Evolutionary conservation across 1,284 basidiomycete species (phyloP).

Genomic region (Rhodotorula sp.): DNA sequence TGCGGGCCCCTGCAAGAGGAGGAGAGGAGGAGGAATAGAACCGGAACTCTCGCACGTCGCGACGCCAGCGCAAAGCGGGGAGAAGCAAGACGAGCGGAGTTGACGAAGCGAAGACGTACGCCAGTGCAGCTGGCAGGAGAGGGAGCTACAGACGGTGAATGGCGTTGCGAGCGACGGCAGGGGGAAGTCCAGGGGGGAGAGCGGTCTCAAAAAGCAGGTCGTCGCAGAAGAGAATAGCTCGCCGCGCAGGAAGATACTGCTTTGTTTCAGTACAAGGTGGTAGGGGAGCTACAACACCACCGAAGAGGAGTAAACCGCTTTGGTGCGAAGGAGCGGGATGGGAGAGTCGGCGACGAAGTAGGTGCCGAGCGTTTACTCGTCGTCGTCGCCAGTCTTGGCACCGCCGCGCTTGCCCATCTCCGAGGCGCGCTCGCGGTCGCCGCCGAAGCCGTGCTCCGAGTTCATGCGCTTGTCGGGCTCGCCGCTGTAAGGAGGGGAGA

Average conservation of each 20-base stretch:
- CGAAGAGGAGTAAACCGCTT: not conserved
- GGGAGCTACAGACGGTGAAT: too few species aligned
- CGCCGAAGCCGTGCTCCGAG: constrained; percentile 35
- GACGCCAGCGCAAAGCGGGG: not conserved
- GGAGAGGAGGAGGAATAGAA: not conserved
- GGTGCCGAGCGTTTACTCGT: constrained; percentile 12
- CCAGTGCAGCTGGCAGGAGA: too few species aligned
- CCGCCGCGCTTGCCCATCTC: constrained; percentile 25
- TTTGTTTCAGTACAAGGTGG: not conserved
- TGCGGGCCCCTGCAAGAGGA: not conserved
- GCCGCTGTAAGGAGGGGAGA: not conserved
- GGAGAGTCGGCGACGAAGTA: not conserved
- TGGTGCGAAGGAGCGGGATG: too few species aligned
- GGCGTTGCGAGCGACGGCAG: not conserved
- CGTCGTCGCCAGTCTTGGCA: not conserved
- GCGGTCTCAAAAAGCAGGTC: not conserved
- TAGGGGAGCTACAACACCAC: not conserved
- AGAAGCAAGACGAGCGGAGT: not conserved
- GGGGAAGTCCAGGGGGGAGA: not conserved
- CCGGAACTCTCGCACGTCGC: too few species aligned
- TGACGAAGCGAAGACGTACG: not conserved
- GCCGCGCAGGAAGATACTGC: too few species aligned
- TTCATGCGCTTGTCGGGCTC: constrained; percentile 27
- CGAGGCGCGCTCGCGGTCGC: constrained; percentile 33
- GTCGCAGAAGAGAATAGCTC: not conserved